phyloP scores from a whole-genome alignment of 1,139 yeast species.

The Geotrichum phurueaensis region DNA sequence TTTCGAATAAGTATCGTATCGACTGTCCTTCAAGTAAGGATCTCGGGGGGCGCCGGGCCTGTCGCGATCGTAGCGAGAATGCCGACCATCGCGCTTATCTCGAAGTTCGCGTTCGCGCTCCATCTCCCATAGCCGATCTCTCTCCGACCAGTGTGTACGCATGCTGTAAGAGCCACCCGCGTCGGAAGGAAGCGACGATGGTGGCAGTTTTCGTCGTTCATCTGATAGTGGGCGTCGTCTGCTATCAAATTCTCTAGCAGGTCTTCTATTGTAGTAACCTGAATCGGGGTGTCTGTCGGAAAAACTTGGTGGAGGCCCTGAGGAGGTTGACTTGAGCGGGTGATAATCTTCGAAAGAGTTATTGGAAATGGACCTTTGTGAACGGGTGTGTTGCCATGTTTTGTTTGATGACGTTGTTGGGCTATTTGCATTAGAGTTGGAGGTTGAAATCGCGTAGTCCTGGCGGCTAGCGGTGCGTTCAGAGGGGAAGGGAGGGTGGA shows the following conservation, averaged over 20 bases:
- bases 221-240: constrained; percentile 10
- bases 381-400: constrained; percentile 1
- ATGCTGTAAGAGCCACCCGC: constrained; percentile 20
- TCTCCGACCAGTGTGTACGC: constrained; percentile 13
- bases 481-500: constrained; percentile 14
- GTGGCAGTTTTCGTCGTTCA: constrained; percentile 10
- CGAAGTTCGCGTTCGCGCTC: constrained; percentile 17
- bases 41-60: constrained; percentile 8
- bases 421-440: not conserved
- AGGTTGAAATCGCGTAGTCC: not conserved
- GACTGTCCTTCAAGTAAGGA: constrained; percentile 3
- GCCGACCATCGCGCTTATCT: not conserved
- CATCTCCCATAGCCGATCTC: constrained; percentile 18
- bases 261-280: constrained; percentile 10
- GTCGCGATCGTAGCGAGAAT: constrained; percentile 5
- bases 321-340: not conserved
- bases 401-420: not conserved
- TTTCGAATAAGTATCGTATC: not conserved
- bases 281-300: not conserved
- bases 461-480: constrained; percentile 18
- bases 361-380: not conserved
- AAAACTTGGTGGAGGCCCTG: not conserved
- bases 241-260: constrained; percentile 18
- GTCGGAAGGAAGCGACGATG: constrained; percentile 5
- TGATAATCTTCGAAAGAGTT: not conserved